phyloP scores from a whole-genome alignment of 2,329 filamentous ascomycete genomes.

The Phoma herbarum region DNA sequence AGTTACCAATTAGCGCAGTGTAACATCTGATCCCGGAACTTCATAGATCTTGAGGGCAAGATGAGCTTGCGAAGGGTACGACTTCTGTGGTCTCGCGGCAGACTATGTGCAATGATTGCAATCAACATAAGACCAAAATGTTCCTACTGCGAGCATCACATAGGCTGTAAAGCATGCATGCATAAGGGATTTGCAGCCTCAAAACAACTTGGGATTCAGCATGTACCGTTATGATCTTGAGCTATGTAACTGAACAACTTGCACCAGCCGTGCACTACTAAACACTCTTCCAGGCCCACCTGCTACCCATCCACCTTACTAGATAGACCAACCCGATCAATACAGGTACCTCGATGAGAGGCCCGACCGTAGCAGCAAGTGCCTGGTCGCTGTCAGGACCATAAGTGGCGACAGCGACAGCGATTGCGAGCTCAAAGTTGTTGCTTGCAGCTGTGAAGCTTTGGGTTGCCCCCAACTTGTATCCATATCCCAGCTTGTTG shows the following conservation, averaged over 20 bases:
- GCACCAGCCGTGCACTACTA: too few relatives aligned
- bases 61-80: background rate
- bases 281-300: conserved; percentile 4
- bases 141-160: too few relatives aligned
- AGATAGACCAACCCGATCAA: conserved; percentile 9
- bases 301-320: conserved; percentile 12
- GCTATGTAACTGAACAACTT: too few relatives aligned
- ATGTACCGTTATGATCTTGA: too few relatives aligned
- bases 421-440: conserved; percentile 9
- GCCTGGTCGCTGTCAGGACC: conserved; percentile 8
- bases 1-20: background rate
- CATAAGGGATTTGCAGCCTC: too few relatives aligned
- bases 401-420: conserved; percentile 8
- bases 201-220: too few relatives aligned
- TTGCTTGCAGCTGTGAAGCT: conserved; percentile 10
- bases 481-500: conserved; percentile 11
- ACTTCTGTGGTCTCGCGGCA: too few relatives aligned
- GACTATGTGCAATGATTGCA: too few relatives aligned
- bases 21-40: background rate
- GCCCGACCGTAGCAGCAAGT: conserved; percentile 10
- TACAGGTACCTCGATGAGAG: conserved; percentile 7
- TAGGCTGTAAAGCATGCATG: too few relatives aligned
- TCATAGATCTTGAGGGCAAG: background rate
- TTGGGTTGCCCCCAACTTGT: conserved; percentile 6
- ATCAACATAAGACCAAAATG: too few relatives aligned